Evolutionary conservation across 257 asterid species (phyloP), one percentile per base, ranked within the genome.

Genomic region (Nyctanthes arbortristis): DNA sequence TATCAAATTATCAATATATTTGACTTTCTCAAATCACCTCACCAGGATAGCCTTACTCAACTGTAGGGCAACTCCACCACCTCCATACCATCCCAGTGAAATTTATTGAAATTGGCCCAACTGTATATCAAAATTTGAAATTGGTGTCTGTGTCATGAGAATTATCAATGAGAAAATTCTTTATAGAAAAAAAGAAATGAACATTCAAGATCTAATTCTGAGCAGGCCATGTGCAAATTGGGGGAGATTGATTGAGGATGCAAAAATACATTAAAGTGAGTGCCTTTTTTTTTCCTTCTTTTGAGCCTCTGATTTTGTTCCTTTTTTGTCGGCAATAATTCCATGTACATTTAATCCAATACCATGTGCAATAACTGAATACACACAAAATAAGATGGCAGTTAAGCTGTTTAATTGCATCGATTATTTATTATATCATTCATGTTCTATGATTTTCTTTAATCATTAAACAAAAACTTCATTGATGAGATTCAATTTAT

Each of bases 241-340:
- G n/a, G 54, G 52, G 24, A 43, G 68, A 63, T 66, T 30, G 55
- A 63, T 74, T 72, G 66, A 33, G 65, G 68, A 67, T 63, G 37
- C 34, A 34, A 54, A 65, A 18, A 47, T 5, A 18, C 55, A 62
- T 63, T 16, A 56, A 75, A 69, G 31, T 66, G 47, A 69, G 52
- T 18, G 43, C 56, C 65, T 58, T 71, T 60, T 3, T 55, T 65
- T 43, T n/a, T n/a, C n/a, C n/a, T n/a, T n/a, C n/a, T n/a, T 57
- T 73, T 49, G 6, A 22, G 70, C 20, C 32, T 73, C 65, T 71
- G 80, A 59, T 63, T 40, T 45, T 63, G 77, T 72, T 73, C 69
- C 68, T 69, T 69, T 64, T 75, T 79, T 81, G 85, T 81, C 86
- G 87, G 82, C 89, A 79, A 86, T 81, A 81, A 84, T 76, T 70